phyloP scores from a whole-genome alignment of 1,284 basidiomycete genomes.

The Cryptococcus amylolentus region DNA sequence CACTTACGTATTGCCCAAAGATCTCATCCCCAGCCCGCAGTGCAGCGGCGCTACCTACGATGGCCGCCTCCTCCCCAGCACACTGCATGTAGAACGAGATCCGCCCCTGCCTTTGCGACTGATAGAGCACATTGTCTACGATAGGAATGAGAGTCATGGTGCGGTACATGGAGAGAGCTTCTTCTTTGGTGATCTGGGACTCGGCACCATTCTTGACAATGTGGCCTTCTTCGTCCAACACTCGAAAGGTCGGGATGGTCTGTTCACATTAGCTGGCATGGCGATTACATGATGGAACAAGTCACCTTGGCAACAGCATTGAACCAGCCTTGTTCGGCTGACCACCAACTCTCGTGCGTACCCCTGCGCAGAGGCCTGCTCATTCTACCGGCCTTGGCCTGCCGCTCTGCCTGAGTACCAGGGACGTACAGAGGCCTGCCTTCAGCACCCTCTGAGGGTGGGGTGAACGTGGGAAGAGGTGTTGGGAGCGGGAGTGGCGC shows the following conservation, averaged over 20 bases:
- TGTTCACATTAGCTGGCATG: not conserved
- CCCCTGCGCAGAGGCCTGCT: conserved; percentile 42
- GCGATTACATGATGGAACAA: not conserved
- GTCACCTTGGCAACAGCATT: conserved; percentile 47
- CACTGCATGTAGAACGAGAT: conserved; percentile 77
- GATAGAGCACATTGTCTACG: conserved; percentile 83
- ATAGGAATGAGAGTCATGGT: conserved; percentile 79
- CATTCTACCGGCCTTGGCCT: conserved; percentile 34
- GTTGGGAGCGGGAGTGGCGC: conserved; percentile 37
- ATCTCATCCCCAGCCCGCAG: conserved; percentile 77
- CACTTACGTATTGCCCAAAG: conserved; percentile 54
- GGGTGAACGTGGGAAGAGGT: conserved; percentile 24
- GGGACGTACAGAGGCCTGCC: conserved; percentile 36
- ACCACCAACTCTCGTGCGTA: conserved; percentile 49
- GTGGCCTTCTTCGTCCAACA: conserved; percentile 71
- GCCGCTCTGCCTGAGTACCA: conserved; percentile 34
- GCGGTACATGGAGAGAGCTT: conserved; percentile 73
- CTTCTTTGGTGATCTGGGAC: conserved; percentile 68
- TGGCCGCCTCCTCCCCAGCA: conserved; percentile 88
- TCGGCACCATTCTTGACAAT: conserved; percentile 67
- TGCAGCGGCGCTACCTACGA: conserved; percentile 84
- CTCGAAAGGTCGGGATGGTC: conserved; percentile 70
- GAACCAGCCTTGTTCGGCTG: conserved; percentile 43
- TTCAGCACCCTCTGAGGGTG: conserved; percentile 19
- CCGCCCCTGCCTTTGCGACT: conserved; percentile 87